Evolutionary conservation across 805 yeast species (phyloP).

Genomic region (Metschnikowia reukaufii): DNA sequence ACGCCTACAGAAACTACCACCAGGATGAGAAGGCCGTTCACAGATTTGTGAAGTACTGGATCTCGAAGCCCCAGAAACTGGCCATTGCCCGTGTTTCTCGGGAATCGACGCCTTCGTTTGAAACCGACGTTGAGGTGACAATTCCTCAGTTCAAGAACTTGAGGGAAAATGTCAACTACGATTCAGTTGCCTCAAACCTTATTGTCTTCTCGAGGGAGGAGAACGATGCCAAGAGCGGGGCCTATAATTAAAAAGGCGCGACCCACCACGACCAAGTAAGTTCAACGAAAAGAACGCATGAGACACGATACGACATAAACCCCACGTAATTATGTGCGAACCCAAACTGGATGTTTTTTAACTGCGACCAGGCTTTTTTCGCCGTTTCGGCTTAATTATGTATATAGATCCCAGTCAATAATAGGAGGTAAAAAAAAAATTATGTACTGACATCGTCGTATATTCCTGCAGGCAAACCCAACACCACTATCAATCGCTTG

Average conservation of each 20-base stretch:
- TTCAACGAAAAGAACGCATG: not conserved
- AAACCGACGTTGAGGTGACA: conserved; percentile 19
- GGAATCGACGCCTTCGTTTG: conserved; percentile 21
- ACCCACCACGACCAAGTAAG: too few relatives aligned
- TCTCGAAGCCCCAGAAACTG: conserved; percentile 25
- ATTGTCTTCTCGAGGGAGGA: conserved; percentile 7
- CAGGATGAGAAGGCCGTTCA: conserved; percentile 36
- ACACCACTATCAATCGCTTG: too few relatives aligned
- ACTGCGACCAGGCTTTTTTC: not conserved
- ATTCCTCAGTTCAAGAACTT: conserved; percentile 29
- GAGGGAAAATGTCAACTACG: conserved; percentile 31
- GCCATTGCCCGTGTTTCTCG: conserved; percentile 25
- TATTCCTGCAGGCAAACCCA: too few relatives aligned
- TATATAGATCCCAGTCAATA: not conserved
- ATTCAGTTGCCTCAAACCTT: conserved; percentile 8
- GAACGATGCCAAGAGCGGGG: conserved; percentile 6
- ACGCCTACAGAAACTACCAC: conserved; percentile 36
- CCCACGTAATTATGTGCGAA: too few relatives aligned
- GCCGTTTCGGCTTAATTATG: not conserved
- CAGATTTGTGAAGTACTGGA: conserved; percentile 33
- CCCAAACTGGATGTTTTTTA: not conserved
- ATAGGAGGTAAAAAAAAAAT: too few relatives aligned
- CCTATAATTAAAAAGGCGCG: not conserved
- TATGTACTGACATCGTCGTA: not conserved
- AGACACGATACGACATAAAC: not conserved